phyloP scores from a whole-genome alignment of 345 rosid species.

The Populus ilicifolia region DNA sequence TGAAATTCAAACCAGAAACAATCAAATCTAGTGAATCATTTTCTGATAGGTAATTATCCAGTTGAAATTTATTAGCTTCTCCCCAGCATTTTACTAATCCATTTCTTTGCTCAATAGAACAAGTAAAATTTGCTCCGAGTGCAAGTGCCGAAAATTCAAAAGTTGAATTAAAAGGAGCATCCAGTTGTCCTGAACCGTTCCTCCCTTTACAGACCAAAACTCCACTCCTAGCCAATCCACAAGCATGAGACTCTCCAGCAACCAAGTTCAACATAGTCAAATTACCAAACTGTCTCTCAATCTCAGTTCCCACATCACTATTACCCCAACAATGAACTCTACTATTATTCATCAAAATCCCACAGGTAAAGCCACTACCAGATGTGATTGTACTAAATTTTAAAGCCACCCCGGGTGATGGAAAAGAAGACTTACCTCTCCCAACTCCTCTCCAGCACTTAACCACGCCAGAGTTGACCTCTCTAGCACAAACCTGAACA shows the following conservation, averaged over 20 bases:
- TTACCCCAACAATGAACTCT: conserved; percentile 51
- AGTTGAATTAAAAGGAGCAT: conserved; percentile 39
- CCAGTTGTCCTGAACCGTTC: conserved; percentile 31
- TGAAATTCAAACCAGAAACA: conserved; percentile 41
- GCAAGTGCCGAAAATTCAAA: conserved; percentile 45
- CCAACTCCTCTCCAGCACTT: conserved; percentile 55
- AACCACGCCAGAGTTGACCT: conserved; percentile 34
- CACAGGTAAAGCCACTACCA: conserved; percentile 52
- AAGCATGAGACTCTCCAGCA: conserved; percentile 52
- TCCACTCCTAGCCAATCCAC: conserved; percentile 40
- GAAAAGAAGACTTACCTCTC: conserved; percentile 22
- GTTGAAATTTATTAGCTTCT: conserved; percentile 17
- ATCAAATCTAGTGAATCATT: conserved; percentile 43
- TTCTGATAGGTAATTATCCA: conserved; percentile 1
- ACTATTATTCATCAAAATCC: conserved; percentile 37
- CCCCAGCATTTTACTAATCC: conserved; percentile 59
- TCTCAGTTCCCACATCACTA: conserved; percentile 23
- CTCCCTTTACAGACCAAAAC: conserved; percentile 45
- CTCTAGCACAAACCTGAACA: conserved; percentile 53
- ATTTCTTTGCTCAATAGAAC: conserved; percentile 37
- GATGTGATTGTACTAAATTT: conserved; percentile 42
- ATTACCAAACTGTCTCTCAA: conserved; percentile 38
- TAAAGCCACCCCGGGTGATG: conserved; percentile 30
- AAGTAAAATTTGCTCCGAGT: conserved; percentile 40
- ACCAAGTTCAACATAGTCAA: conserved; percentile 39